A percentile compares a stretch with the other conserved stretches of the same genome.
phyloP scores from a whole-genome alignment of 768 basidiomycete genomes.

The Sarcodon sp. region DNA sequence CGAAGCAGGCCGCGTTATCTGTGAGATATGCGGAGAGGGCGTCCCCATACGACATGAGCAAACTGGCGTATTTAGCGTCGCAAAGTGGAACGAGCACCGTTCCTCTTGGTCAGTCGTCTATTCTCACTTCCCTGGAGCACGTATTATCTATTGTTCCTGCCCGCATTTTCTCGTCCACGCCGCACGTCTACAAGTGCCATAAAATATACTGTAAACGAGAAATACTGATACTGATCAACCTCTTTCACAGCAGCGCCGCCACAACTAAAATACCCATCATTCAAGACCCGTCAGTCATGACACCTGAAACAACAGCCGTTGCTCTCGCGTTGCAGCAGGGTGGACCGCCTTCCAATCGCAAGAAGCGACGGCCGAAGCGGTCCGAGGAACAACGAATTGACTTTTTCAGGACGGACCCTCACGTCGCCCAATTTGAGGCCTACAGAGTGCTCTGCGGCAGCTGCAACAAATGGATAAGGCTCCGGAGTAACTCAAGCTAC shows the following conservation, averaged over 20 bases:
- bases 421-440: constrained; percentile 71
- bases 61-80: constrained; percentile 49
- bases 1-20: constrained; percentile 50
- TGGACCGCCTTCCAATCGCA: constrained; percentile 15
- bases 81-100: constrained; percentile 59
- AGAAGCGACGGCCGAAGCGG: constrained; percentile 62
- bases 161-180: background rate
- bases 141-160: background rate
- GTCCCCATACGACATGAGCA: constrained; percentile 58
- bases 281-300: background rate
- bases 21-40: constrained; percentile 45
- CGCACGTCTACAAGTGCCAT: no score
- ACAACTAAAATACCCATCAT: background rate
- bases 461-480: constrained; percentile 78
- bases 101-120: constrained; percentile 34
- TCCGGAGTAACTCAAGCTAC: constrained; percentile 79
- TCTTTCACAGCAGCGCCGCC: background rate
- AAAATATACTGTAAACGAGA: no score
- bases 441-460: constrained; percentile 69
- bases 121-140: background rate
- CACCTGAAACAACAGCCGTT: constrained; percentile 5
- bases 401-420: constrained; percentile 55
- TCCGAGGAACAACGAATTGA: constrained; percentile 69
- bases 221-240: background rate
- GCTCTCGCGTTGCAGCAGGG: constrained; percentile 6